Conservation (phyloP, 352 stramenopile genomes). For the Bremia lactucae region DNA sequence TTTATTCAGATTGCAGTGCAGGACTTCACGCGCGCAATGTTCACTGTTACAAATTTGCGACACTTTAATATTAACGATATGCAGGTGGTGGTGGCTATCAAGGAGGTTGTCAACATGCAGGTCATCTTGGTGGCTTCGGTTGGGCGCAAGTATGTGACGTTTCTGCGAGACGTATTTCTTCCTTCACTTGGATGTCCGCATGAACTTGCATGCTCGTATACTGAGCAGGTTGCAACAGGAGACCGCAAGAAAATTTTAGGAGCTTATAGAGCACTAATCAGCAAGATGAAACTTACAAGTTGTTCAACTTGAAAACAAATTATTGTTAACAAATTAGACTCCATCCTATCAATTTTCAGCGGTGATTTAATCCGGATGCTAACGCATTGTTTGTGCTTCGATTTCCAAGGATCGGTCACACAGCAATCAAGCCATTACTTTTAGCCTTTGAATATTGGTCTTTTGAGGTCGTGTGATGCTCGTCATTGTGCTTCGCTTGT, state of each 20-base stretch:
- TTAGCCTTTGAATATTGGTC: too few relatives aligned
- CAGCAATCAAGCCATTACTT: too few relatives aligned
- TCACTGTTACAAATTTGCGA: conserved; percentile 42
- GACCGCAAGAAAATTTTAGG: conserved; percentile 54
- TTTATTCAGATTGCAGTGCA: conserved; percentile 59
- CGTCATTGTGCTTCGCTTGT: conserved; percentile 34
- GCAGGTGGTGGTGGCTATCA: conserved; percentile 49
- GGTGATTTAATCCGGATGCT: too few relatives aligned
- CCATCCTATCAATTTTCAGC: too few relatives aligned
- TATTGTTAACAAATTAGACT: neutral
- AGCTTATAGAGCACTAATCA: conserved; percentile 58
- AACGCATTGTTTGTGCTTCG: too few relatives aligned
- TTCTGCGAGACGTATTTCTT: conserved; percentile 53
- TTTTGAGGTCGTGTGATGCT: conserved; percentile 27
- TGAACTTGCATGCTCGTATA: conserved; percentile 48
- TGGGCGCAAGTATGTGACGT: conserved; percentile 50
- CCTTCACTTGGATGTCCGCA: conserved; percentile 42
- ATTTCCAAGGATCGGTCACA: too few relatives aligned
- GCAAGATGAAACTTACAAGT: conserved; percentile 24
- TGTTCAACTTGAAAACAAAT: too few relatives aligned
- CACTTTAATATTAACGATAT: conserved; percentile 71
- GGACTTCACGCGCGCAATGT: conserved; percentile 66
- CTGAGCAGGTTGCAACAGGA: conserved; percentile 42
- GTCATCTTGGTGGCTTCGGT: conserved; percentile 44
- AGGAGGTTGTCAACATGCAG: conserved; percentile 69